A percentile compares a stretch with the other conserved stretches of the same genome.
phyloP scores from a whole-genome alignment of 805 yeast species.

The Lachancea meyersii region DNA sequence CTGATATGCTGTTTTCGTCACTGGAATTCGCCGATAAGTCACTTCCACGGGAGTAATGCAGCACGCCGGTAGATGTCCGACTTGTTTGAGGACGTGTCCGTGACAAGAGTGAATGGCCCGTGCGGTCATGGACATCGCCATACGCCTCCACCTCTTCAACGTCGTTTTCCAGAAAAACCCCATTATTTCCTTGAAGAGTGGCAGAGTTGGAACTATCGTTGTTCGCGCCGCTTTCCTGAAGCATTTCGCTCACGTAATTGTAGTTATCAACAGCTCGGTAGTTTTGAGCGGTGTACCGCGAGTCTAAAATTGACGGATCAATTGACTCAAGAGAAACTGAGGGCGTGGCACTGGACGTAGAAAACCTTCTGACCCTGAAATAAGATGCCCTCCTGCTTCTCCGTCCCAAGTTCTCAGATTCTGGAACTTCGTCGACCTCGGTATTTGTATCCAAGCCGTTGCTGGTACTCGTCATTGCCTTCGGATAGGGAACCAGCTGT shows the following conservation, averaged over 20 bases:
- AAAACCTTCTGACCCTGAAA: slow-evolving; percentile 26
- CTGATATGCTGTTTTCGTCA: slow-evolving; percentile 49
- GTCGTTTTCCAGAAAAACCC: not conserved
- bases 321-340: slow-evolving; percentile 7
- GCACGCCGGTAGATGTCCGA: not conserved
- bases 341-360: slow-evolving; percentile 17
- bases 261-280: slow-evolving; percentile 15
- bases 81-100: slow-evolving; percentile 1
- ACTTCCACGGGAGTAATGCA: slow-evolving; percentile 2
- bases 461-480: slow-evolving; percentile 14
- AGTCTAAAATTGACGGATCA: slow-evolving; percentile 10
- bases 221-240: slow-evolving; percentile 1
- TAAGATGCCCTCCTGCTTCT: slow-evolving; percentile 7
- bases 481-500: slow-evolving; percentile 28
- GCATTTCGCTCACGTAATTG: slow-evolving; percentile 7
- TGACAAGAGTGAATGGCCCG: not conserved
- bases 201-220: not conserved
- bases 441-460: not conserved
- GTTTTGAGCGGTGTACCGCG: slow-evolving; percentile 12
- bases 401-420: not conserved
- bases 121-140: slow-evolving; percentile 12
- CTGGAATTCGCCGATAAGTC: slow-evolving; percentile 12
- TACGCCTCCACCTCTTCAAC: slow-evolving; percentile 12
- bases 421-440: not conserved
- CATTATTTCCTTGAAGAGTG: not conserved